Evolutionary conservation across 306 rosid species (phyloP).

Genomic region (Sesbania bispinosa): DNA sequence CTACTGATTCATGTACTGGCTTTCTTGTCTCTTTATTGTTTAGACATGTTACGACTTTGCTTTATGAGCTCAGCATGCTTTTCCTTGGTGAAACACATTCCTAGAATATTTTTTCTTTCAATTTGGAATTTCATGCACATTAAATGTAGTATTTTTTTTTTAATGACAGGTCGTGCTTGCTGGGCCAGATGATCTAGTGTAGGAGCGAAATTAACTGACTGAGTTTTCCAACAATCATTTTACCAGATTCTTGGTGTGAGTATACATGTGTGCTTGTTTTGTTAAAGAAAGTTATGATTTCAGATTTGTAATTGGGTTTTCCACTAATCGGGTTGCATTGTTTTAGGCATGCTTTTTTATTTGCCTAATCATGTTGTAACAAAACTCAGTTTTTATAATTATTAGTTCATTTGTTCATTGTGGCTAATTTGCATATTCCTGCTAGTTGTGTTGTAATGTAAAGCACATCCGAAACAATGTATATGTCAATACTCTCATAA

Average conservation of each 20-base stretch:
- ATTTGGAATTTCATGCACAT: constrained; percentile 8
- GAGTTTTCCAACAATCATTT: constrained; percentile 37
- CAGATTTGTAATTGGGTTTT: constrained; percentile 50
- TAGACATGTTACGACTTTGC: neutral
- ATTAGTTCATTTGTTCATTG: constrained; percentile 68
- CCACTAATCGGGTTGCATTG: constrained; percentile 74
- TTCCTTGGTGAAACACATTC: neutral
- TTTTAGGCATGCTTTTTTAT: constrained; percentile 85
- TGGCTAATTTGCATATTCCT: constrained; percentile 44
- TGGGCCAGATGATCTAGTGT: constrained; percentile 90
- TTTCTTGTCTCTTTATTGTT: neutral
- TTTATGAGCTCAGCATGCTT: neutral
- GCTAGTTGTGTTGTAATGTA: constrained; percentile 5
- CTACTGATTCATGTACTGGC: constrained; percentile 1
- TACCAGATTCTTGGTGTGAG: constrained; percentile 48
- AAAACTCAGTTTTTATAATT: constrained; percentile 39
- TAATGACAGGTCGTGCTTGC: constrained; percentile 79
- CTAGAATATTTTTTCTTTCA: neutral
- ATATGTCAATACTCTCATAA: neutral
- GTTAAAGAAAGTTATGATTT: constrained; percentile 31
- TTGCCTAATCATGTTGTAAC: constrained; percentile 84
- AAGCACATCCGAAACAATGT: constrained; percentile 10
- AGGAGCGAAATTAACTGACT: constrained; percentile 48
- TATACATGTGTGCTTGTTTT: constrained; percentile 51
- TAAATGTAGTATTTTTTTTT: neutral